Conservation (phyloP, 2,329 filamentous ascomycete genomes). For the Trichothecium roseum region DNA sequence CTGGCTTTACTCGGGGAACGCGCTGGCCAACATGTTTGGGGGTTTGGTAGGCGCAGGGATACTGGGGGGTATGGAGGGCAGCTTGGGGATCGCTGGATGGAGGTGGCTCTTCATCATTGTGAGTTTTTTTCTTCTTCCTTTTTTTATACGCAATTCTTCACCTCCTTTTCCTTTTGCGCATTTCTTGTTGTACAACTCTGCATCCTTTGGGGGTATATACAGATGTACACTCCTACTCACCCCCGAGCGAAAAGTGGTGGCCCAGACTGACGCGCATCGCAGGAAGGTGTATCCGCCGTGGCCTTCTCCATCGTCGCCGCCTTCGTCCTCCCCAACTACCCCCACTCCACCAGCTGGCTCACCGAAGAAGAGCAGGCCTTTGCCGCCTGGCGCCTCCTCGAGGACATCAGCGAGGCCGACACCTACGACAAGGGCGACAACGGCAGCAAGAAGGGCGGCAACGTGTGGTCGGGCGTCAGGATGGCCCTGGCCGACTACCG, state of each 20-base stretch:
- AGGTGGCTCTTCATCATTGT: constrained; percentile 56
- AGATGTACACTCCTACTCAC: too few species aligned
- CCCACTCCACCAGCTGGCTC: constrained; percentile 41
- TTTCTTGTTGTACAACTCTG: too few species aligned
- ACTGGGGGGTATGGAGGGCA: constrained; percentile 30
- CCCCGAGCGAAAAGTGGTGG: not conserved
- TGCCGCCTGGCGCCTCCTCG: constrained; percentile 38
- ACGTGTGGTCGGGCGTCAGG: constrained; percentile 33
- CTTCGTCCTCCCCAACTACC: constrained; percentile 40
- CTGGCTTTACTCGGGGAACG: constrained; percentile 46
- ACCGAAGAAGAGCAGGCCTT: constrained; percentile 37
- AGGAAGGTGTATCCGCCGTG: constrained; percentile 30
- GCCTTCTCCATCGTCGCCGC: constrained; percentile 19
- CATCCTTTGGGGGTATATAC: too few species aligned
- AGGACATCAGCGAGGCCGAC: constrained; percentile 37
- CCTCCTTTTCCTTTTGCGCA: too few species aligned
- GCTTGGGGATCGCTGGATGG: constrained; percentile 48
- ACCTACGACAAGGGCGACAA: constrained; percentile 10
- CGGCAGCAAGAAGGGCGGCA: constrained; percentile 16
- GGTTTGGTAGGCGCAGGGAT: constrained; percentile 40
- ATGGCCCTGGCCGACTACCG: constrained; percentile 37
- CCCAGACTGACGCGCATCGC: too few species aligned
- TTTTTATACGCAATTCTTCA: constrained; percentile 25
- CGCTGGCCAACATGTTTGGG: constrained; percentile 39
- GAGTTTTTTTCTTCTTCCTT: constrained; percentile 38